Conservation (phyloP, 2,329 filamentous ascomycete species). For the Exophiala bonariae region DNA sequence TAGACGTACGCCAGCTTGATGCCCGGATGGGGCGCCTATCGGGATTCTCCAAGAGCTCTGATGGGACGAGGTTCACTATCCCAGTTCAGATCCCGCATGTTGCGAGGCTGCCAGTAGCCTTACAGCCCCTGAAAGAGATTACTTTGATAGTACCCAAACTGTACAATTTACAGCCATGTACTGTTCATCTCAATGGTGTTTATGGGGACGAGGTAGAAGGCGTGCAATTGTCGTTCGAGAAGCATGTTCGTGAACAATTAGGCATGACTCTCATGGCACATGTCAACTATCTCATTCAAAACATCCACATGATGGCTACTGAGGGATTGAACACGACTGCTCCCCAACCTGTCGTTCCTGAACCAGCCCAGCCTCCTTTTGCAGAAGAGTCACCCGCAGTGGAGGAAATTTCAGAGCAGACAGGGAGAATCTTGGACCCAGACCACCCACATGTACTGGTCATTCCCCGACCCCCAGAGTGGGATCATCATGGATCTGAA, state of each 20-base stretch:
- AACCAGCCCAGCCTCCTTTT: not conserved
- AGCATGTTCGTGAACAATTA: conserved; percentile 57
- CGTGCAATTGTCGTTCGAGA: conserved; percentile 65
- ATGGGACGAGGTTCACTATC: conserved; percentile 69
- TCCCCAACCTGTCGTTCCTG: not conserved
- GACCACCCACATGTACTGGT: conserved; percentile 67
- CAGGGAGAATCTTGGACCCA: conserved; percentile 13
- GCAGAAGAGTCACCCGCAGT: not conserved
- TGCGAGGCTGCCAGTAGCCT: conserved; percentile 58
- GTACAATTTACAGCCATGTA: conserved; percentile 70
- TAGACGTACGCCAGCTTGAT: conserved; percentile 72
- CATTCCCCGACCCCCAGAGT: conserved; percentile 77
- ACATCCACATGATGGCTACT: conserved; percentile 67
- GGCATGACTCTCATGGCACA: conserved; percentile 69
- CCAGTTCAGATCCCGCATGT: conserved; percentile 67
- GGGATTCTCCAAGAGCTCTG: conserved; percentile 66
- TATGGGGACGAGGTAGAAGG: conserved; percentile 60
- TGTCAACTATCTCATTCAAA: conserved; percentile 72
- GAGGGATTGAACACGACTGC: conserved; percentile 41
- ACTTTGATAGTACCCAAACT: conserved; percentile 68
- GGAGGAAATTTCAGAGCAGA: not conserved
- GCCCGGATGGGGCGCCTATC: conserved; percentile 69
- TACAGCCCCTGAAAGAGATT: conserved; percentile 64
- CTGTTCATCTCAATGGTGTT: conserved; percentile 65
- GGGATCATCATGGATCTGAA: conserved; percentile 48